Base-by-base conservation (phyloP, 2,329 filamentous ascomycete species). In the Chaetothyriales sp. region DNA sequence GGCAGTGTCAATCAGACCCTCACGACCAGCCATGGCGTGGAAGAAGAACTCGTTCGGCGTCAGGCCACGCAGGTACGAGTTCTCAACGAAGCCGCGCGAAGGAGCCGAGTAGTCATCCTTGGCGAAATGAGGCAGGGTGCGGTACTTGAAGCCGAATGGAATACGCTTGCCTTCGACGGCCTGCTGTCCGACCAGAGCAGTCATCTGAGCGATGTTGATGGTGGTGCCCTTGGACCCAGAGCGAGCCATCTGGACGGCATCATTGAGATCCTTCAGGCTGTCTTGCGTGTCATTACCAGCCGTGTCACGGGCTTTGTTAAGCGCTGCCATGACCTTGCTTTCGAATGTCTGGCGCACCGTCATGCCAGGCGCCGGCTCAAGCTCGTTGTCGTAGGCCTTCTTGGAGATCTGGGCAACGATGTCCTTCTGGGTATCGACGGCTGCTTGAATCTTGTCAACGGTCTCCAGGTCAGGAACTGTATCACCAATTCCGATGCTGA, bases 121-220 rank as follows among this genome's bases (percentile, higher is more conserved):
- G 59, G 92, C 95, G 70, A 98, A 98, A 69, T 98, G 92, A 2
- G 92, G 92, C 54, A 98, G 73, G 0, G 92, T 95, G 49, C 92
- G 83, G 67, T 98, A 97, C 68, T 97, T 95, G 81, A 98, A 98
- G 19, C 94, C 92, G 65, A 95, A 98, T 1, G 92, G 92, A 73
- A 98, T 95, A 75, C 92, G 92, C 72, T 95, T 95, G 63, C 92
- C 94, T 72, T 98, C 92, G 7, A 98, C 89, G 58, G 94, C 94
- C 67, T 98, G 94, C 67, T 98, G 92, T 59, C 94, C 92, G 54
- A 99, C 94, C 58, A 97, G 80, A 22, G 92, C 92, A 56, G 89
- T 94, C 92, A 99, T 98, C 70, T 99, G 92, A 15, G 94, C 95
- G 62, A 99, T 97, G 68, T 99, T 99, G 76, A 98, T 97, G 10